Conservation (phyloP, 2,329 filamentous ascomycete genomes). For the Fusarium buharicum region DNA sequence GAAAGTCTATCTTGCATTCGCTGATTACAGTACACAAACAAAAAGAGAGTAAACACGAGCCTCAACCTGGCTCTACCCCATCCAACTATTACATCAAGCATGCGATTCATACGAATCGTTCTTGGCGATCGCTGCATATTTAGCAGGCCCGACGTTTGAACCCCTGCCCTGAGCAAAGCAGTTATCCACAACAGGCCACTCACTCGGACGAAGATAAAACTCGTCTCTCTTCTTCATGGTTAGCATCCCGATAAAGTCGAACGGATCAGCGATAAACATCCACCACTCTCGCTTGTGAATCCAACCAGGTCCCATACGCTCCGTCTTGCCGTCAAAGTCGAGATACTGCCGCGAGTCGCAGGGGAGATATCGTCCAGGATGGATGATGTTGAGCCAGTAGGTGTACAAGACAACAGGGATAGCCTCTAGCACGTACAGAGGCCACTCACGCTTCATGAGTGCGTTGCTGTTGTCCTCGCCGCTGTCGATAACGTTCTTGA, state of each 20-base stretch:
- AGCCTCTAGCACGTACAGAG: conserved; percentile 59
- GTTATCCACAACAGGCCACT: conserved; percentile 36
- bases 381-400: conserved; percentile 54
- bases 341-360: conserved; percentile 53
- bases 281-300: conserved; percentile 39
- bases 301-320: conserved; percentile 44
- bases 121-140: conserved; percentile 25
- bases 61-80: too few relatives aligned
- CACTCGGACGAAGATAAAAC: conserved; percentile 35
- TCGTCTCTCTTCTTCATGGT: conserved; percentile 40
- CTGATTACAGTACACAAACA: too few relatives aligned
- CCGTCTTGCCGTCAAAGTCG: conserved; percentile 53
- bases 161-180: conserved; percentile 41
- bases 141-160: conserved; percentile 26
- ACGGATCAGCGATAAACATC: conserved; percentile 35
- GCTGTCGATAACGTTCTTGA: conserved; percentile 24
- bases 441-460: conserved; percentile 57
- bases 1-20: conserved; percentile 5
- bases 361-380: conserved; percentile 57
- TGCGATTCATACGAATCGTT: conserved; percentile 7
- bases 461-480: conserved; percentile 35
- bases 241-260: conserved; percentile 41
- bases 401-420: conserved; percentile 57
- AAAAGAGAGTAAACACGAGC: too few relatives aligned
- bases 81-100: conserved; percentile 18